Conservation (phyloP, 78 protist genomes). For the Guillardia theta region DNA sequence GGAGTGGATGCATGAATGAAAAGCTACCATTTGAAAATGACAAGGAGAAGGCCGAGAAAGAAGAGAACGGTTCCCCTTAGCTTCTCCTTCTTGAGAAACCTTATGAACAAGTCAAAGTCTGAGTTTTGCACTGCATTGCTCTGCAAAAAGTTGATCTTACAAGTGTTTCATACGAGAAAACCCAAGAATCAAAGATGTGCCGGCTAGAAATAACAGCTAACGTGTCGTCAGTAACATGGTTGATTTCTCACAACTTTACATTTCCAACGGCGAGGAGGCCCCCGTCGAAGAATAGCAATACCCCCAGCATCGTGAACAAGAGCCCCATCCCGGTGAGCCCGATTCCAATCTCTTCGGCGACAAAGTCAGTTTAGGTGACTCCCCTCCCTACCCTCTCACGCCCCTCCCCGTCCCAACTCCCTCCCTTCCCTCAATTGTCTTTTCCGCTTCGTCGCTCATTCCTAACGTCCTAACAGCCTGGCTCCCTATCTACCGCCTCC, state of each 20-base stretch:
- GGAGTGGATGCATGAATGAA: not conserved
- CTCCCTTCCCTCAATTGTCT: no score
- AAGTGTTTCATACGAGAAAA: slow-evolving; percentile 26
- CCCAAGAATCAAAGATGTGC: slow-evolving; percentile 68
- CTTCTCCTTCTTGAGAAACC: slow-evolving; percentile 69
- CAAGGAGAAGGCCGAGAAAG: slow-evolving; percentile 68
- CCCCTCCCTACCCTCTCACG: no score
- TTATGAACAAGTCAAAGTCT: no score
- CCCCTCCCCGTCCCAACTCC: no score
- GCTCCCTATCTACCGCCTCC: no score
- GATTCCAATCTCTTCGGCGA: slow-evolving; percentile 80
- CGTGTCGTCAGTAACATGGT: not conserved
- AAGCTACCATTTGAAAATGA: slow-evolving; percentile 59
- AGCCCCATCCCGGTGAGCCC: slow-evolving; percentile 74
- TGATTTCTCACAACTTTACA: not conserved
- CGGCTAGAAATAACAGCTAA: slow-evolving; percentile 71
- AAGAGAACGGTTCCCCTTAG: slow-evolving; percentile 68
- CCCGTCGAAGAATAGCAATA: slow-evolving; percentile 73
- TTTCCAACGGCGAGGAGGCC: slow-evolving; percentile 78
- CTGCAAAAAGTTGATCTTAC: no score
- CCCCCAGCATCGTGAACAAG: slow-evolving; percentile 68
- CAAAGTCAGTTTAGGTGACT: no score
- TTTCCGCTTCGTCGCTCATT: no score
- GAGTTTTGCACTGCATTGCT: no score
- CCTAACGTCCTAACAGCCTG: no score